Conservation (phyloP, 2,329 filamentous ascomycete genomes). For the Fusarium camptoceras region DNA sequence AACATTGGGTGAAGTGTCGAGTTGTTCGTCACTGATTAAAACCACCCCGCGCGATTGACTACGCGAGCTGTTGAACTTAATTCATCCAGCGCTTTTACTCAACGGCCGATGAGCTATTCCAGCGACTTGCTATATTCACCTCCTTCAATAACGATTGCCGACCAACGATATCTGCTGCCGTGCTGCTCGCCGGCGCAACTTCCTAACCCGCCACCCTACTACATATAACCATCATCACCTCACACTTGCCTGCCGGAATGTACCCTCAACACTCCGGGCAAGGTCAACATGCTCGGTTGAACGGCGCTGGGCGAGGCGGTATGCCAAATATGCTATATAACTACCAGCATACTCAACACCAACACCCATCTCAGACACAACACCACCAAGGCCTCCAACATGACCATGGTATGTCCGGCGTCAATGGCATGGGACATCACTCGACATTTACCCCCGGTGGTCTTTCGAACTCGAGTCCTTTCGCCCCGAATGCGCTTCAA, state of each 20-base stretch:
- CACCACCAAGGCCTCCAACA: conserved; percentile 71
- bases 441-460: conserved; percentile 54
- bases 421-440: conserved; percentile 65
- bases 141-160: conserved; percentile 32
- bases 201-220: conserved; percentile 32
- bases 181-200: conserved; percentile 48
- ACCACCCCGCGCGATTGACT: conserved; percentile 18
- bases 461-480: conserved; percentile 73
- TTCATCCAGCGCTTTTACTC: conserved; percentile 11
- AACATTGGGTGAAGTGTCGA: conserved; percentile 49
- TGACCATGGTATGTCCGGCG: conserved; percentile 66
- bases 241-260: conserved; percentile 64
- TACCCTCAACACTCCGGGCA: conserved; percentile 75
- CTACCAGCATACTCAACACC: conserved; percentile 71
- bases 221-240: conserved; percentile 28
- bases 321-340: conserved; percentile 76
- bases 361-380: conserved; percentile 74
- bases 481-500: conserved; percentile 64
- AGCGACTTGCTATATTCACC: conserved; percentile 30
- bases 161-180: conserved; percentile 41
- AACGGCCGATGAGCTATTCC: conserved; percentile 45
- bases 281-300: conserved; percentile 80
- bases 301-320: conserved; percentile 69
- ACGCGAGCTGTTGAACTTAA: conserved; percentile 21
- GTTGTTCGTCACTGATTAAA: conserved; percentile 35